Percentiles rank a stretch among this genome's conserved stretches.
Evolutionary conservation across 108 stramenopile species (phyloP).

Genomic region (Skeletonema potamos): DNA sequence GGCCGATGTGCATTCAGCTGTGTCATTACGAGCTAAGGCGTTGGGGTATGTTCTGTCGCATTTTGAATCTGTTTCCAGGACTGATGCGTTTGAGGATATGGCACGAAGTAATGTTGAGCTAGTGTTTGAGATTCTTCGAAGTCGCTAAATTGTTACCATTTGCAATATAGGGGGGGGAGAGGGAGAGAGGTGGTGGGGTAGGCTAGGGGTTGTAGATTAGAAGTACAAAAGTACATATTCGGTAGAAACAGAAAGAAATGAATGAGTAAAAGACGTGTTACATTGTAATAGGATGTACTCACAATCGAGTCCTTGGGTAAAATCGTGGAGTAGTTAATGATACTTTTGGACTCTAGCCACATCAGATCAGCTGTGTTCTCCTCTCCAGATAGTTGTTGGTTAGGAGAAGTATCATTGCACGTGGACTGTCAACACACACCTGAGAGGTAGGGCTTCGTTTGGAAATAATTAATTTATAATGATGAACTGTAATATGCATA

Average conservation of each 20-base stretch:
- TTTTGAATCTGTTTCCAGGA: constrained; percentile 95
- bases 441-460: no score
- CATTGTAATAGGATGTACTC: no score
- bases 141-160: constrained; percentile 39
- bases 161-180: no score
- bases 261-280: background rate
- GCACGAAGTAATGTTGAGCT: constrained; percentile 95
- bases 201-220: background rate
- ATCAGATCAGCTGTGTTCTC: no score
- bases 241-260: background rate
- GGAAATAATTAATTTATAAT: no score
- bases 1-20: constrained; percentile 92
- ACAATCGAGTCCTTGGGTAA: no score
- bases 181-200: background rate
- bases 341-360: no score
- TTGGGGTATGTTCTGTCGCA: constrained; percentile 90
- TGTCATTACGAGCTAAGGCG: constrained; percentile 81
- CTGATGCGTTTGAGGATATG: constrained; percentile 93
- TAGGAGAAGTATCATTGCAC: no score
- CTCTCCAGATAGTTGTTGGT: no score
- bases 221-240: background rate
- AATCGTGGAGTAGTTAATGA: no score
- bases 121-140: constrained; percentile 92
- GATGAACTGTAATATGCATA: no score
- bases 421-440: no score